Conservation (phyloP, 306 rosid genomes). For the Albizia julibrissin region DNA sequence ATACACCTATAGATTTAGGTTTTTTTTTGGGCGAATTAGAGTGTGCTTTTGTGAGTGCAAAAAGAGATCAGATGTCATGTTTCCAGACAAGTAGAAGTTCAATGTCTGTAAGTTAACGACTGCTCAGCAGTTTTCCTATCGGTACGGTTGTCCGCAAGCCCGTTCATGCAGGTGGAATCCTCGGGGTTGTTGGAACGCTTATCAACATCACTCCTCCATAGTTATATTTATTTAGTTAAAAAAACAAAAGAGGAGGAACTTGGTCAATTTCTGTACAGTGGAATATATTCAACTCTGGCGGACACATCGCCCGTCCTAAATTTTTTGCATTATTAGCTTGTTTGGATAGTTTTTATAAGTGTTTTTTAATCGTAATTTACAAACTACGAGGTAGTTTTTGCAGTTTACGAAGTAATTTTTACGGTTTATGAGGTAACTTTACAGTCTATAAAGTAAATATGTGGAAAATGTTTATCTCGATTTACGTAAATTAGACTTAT, state of each 20-base stretch:
- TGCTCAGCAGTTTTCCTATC: constrained; percentile 26
- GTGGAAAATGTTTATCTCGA: no score
- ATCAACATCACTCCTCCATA: not conserved
- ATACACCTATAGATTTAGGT: constrained; percentile 37
- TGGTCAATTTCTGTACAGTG: not conserved
- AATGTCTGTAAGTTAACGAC: constrained; percentile 32
- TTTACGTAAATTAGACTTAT: no score
- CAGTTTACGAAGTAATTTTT: no score
- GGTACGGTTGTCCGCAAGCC: constrained; percentile 2
- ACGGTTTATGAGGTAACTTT: no score
- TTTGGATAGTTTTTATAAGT: no score
- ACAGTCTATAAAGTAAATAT: no score
- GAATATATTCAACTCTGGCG: not conserved
- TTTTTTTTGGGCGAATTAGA: constrained; percentile 41
- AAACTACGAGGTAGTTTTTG: no score
- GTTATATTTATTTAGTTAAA: not conserved
- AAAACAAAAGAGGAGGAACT: not conserved
- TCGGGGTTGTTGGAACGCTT: not conserved
- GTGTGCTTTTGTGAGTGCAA: constrained; percentile 50
- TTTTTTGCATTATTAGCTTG: no score
- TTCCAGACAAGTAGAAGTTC: constrained; percentile 33
- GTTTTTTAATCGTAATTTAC: no score
- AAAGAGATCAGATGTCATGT: constrained; percentile 35
- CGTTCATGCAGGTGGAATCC: constrained; percentile 4
- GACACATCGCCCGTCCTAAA: not conserved